Conservation (phyloP, 1,284 basidiomycete genomes). For the Phlebopus sp. region DNA sequence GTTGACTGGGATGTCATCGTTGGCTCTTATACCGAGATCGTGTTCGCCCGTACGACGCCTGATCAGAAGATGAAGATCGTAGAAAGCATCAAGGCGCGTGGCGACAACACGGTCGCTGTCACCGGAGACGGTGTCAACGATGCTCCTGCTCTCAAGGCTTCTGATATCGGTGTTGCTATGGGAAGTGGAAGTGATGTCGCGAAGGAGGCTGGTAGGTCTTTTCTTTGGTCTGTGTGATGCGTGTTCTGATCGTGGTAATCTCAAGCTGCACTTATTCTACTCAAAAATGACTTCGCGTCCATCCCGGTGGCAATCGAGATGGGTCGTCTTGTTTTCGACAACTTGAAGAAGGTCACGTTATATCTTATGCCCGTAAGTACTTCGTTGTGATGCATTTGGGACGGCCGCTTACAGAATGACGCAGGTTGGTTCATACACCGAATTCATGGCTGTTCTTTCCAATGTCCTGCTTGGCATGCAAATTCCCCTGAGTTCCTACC, state of each 20-base stretch:
- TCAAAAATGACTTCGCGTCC: constrained; percentile 38
- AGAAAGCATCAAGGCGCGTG: constrained; percentile 47
- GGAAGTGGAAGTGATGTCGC: constrained; percentile 85
- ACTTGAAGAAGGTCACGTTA: constrained; percentile 47
- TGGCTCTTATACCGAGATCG: constrained; percentile 52
- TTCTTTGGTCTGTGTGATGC: background rate
- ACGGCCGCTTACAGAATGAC: constrained; percentile 10
- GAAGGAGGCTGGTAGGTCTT: constrained; percentile 47
- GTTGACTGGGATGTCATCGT: constrained; percentile 48
- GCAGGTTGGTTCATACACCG: constrained; percentile 37
- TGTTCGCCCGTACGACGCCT: constrained; percentile 59
- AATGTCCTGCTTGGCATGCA: constrained; percentile 41
- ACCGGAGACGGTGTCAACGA: constrained; percentile 62
- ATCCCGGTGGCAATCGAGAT: constrained; percentile 39
- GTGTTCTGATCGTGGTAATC: background rate
- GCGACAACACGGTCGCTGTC: constrained; percentile 52
- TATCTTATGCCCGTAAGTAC: constrained; percentile 43
- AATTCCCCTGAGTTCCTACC: constrained; percentile 40
- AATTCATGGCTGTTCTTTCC: constrained; percentile 35
- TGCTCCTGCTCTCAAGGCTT: constrained; percentile 65
- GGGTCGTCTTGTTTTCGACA: constrained; percentile 59
- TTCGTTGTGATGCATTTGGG: constrained; percentile 18
- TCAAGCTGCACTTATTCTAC: constrained; percentile 30
- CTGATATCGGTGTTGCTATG: constrained; percentile 87
- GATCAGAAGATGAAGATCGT: constrained; percentile 62